These are phyloP conservation scores for Begonia loranthoides DNA, from an alignment of 306 rosid species.

Conservation along the genomic window DNA sequence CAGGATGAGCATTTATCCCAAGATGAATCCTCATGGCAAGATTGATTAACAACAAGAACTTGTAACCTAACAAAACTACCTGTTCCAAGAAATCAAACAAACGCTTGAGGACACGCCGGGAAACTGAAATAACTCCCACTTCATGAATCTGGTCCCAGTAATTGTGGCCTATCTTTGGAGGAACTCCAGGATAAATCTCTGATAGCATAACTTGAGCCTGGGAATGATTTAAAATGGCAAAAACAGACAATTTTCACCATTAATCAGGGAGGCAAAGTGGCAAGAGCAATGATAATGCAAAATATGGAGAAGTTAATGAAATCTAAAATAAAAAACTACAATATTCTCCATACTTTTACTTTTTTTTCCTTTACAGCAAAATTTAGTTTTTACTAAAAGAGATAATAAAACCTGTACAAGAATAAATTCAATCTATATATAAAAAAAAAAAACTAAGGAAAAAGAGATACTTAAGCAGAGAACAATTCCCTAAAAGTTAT, in stretches of 20 bases:
- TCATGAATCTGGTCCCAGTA: conserved; percentile 97
- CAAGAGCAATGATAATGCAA: background rate
- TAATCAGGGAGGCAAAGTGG: background rate
- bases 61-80: conserved; percentile 30
- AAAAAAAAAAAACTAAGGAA: no score
- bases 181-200: conserved; percentile 90
- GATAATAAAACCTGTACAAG: no score
- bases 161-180: conserved; percentile 69
- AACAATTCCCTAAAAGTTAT: no score
- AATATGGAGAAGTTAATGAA: background rate
- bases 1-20: no score
- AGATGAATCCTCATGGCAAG: no score
- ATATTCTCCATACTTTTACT: no score
- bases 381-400: no score
- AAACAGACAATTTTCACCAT: background rate
- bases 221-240: conserved; percentile 4
- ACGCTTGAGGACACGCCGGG: conserved; percentile 79
- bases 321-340: background rate
- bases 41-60: conserved; percentile 8
- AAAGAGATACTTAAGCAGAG: no score
- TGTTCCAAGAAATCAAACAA: conserved; percentile 75
- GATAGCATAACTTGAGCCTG: conserved; percentile 89
- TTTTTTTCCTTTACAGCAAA: no score
- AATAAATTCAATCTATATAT: no score
- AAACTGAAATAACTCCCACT: conserved; percentile 66